Evolutionary conservation across 2,329 filamentous ascomycete species (phyloP).

Genomic region (Fusarium solani-melongenae): DNA sequence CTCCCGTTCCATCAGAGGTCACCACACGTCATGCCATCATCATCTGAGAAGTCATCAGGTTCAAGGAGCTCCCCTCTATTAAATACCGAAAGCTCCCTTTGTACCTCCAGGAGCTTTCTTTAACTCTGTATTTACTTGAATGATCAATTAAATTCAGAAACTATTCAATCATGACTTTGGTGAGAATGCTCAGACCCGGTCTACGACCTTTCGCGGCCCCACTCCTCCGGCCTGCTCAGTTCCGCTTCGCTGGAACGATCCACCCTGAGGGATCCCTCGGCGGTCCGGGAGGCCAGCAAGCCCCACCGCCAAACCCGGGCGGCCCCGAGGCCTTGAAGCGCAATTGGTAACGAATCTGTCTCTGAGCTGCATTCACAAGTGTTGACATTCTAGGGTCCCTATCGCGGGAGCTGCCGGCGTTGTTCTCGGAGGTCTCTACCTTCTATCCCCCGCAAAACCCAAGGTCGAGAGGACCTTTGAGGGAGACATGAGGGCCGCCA

Average conservation of each 20-base stretch:
- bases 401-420: conserved; percentile 45
- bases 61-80: neutral
- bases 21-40: conserved; percentile 38
- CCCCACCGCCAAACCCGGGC: conserved; percentile 40
- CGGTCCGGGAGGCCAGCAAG: conserved; percentile 49
- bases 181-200: conserved; percentile 25
- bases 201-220: conserved; percentile 39
- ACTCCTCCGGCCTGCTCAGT: conserved; percentile 34
- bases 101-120: neutral
- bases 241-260: conserved; percentile 12
- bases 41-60: conserved; percentile 29
- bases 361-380: neutral
- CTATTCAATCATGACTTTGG: conserved; percentile 17
- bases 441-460: conserved; percentile 39
- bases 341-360: conserved; percentile 44
- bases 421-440: conserved; percentile 41
- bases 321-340: conserved; percentile 45
- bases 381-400: conserved; percentile 38
- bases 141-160: neutral
- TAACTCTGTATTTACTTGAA: neutral
- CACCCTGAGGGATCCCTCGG: conserved; percentile 38
- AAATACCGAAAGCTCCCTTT: neutral
- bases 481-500: conserved; percentile 21
- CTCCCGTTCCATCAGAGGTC: neutral
- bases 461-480: conserved; percentile 26